These are phyloP conservation scores for Acer yangbiense DNA, from an alignment of 345 rosid species.

Conservation along the genomic window DNA sequence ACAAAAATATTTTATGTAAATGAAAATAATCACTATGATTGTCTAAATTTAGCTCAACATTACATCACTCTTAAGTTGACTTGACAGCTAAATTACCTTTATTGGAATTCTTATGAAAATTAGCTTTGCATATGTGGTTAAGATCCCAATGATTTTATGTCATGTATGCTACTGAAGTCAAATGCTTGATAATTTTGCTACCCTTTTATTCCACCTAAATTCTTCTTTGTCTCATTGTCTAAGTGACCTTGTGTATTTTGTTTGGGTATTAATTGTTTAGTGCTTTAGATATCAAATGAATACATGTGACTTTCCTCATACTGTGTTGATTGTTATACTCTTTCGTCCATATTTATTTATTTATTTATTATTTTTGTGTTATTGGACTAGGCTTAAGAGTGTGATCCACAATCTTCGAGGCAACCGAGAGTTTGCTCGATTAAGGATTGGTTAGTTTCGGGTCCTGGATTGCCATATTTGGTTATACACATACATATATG, in stretches of 20 bases:
- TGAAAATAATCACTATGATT: neutral
- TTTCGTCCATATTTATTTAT: neutral
- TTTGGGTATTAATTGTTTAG: too few species aligned
- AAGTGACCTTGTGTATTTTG: neutral
- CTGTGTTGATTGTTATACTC: neutral
- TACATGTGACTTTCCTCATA: neutral
- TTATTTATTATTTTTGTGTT: neutral
- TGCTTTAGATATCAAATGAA: neutral
- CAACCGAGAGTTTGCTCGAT: conserved; percentile 81
- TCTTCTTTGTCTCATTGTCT: neutral
- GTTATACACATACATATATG: neutral
- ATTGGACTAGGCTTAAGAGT: conserved; percentile 56
- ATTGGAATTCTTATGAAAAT: neutral
- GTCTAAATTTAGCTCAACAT: neutral
- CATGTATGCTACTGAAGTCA: neutral
- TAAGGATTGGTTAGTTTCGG: conserved; percentile 71
- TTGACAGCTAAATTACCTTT: neutral
- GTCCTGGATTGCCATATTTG: neutral
- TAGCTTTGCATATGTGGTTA: neutral
- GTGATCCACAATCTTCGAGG: conserved; percentile 77
- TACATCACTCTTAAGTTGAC: neutral
- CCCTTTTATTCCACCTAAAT: neutral
- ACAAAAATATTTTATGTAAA: neutral
- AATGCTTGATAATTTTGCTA: neutral
- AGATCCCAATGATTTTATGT: neutral